Base-by-base conservation (phyloP, 495 filamentous ascomycete species). In the Hypoxylon crocopeplum region DNA sequence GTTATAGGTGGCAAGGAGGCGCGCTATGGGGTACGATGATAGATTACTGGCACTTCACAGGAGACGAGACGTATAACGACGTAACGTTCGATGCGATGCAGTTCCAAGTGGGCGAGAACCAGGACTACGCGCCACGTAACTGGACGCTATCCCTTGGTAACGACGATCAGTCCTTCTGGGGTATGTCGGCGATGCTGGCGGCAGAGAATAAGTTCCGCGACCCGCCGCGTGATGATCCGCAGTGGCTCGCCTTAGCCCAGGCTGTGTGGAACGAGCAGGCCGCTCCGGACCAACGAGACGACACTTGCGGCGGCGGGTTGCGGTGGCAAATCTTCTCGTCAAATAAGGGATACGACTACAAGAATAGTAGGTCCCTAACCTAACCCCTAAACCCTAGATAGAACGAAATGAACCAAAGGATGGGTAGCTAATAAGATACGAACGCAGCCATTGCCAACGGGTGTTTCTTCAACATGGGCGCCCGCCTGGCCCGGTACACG, bases 291-390 rank as follows among this genome's bases (percentile, higher is more conserved):
- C 80, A 85, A 7, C 90, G 89, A 84, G 84, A 91, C 64, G 69
- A 69, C 0, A 71, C 76, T 5, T 89, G 91, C 61, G 76, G 75
- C n/a, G 87, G 88, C 38, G 91, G 91, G 0, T 62, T 97, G 58
- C 77, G 87, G 25, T 96, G 92, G 92, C 92, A 96, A 77, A 89
- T 94, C 39, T 88, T 87, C 56, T 76, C 82, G 3, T 86, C 82
- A 54, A 91, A 93, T 58, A 84, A 78, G 36, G 92, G 92, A 11
- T 97, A 90, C 59, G 83, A 86, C 66, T 96, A 96, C 78, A 96
- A 96, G 77, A 97, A 96, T 71, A 86, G 89, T 78, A 72, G 73
- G 15, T 7, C 5, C 16, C 34, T 37, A 21, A 11, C 12, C 33
- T 11, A n/a, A 2, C 11, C 5, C 13, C 1, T 13, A 3, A 2